Percentiles rank a stretch among this genome's conserved stretches.
phyloP scores from a whole-genome alignment of 1,284 basidiomycete genomes.

The Sanghuangporus baumii region DNA sequence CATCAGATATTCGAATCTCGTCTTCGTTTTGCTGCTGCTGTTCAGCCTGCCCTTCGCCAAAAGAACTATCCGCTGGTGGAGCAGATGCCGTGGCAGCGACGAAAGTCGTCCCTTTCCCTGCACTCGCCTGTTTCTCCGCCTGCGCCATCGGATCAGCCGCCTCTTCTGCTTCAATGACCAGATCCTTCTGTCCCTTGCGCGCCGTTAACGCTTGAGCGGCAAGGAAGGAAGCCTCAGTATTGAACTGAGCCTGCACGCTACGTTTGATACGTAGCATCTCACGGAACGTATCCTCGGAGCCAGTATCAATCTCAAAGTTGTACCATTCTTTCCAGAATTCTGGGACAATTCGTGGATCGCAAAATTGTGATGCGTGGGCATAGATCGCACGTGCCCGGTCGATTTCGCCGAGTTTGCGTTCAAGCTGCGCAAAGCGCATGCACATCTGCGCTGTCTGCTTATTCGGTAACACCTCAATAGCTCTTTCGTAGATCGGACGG shows the following conservation, averaged over 20 bases:
- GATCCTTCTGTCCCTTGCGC: constrained; percentile 45
- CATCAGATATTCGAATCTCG: constrained; percentile 82
- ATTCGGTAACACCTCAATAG: constrained; percentile 92
- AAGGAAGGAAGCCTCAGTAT: constrained; percentile 89
- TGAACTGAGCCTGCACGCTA: constrained; percentile 97
- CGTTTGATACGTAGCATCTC: constrained; percentile 99
- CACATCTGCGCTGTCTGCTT: constrained; percentile 97
- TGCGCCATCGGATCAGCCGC: constrained; percentile 68
- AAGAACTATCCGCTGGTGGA: constrained; percentile 27
- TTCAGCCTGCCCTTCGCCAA: constrained; percentile 23
- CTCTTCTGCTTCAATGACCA: constrained; percentile 48
- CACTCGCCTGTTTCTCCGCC: constrained; percentile 48
- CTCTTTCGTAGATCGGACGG: constrained; percentile 93
- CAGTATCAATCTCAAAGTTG: constrained; percentile 94
- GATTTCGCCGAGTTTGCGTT: constrained; percentile 98
- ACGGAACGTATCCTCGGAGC: constrained; percentile 97
- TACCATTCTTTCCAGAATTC: constrained; percentile 99
- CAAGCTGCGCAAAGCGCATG: constrained; percentile 90
- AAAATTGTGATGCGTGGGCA: constrained; percentile 97
- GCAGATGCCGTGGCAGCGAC: constrained; percentile 55
- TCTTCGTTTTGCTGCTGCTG: constrained; percentile 50
- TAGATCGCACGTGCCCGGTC: constrained; percentile 96
- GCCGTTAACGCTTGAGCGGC: constrained; percentile 80
- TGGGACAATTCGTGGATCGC: constrained; percentile 86
- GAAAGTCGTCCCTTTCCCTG: constrained; percentile 49